phyloP scores from a whole-genome alignment of 306 rosid species.

The Quercus ilex region DNA sequence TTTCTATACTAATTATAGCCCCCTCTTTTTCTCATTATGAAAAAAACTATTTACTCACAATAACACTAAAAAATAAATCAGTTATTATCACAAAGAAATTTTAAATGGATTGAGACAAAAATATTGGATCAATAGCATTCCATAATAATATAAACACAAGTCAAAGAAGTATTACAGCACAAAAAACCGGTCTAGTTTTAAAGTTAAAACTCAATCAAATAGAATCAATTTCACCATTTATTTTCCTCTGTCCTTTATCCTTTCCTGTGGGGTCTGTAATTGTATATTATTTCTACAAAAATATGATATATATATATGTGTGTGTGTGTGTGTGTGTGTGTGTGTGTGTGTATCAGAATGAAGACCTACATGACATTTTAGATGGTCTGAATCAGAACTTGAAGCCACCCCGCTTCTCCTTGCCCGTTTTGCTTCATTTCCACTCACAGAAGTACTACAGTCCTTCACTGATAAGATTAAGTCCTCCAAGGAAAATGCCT shows the following conservation, averaged over 20 bases:
- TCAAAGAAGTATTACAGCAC: neutral
- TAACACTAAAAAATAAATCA: neutral
- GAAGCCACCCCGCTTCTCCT: conserved; percentile 46
- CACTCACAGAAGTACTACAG: conserved; percentile 23
- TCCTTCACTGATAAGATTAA: conserved; percentile 42
- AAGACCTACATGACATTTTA: conserved; percentile 57
- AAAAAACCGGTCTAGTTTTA: neutral
- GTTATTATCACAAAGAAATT: neutral
- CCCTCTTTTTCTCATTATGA: neutral
- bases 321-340: too few species aligned
- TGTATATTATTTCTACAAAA: neutral
- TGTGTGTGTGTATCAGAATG: neutral
- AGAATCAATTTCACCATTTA: conserved; percentile 9
- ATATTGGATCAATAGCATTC: conserved; percentile 2
- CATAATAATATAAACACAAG: neutral
- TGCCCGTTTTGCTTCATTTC: conserved; percentile 39
- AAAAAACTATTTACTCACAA: neutral
- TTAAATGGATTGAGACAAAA: neutral
- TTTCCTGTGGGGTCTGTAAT: neutral
- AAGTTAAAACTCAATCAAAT: neutral
- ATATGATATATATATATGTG: too few species aligned
- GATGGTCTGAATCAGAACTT: conserved; percentile 37
- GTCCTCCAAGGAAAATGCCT: conserved; percentile 53
- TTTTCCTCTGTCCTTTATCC: conserved; percentile 5
- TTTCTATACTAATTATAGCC: neutral